phyloP scores from a whole-genome alignment of 306 rosid species.

The Trifolium subterraneum region DNA sequence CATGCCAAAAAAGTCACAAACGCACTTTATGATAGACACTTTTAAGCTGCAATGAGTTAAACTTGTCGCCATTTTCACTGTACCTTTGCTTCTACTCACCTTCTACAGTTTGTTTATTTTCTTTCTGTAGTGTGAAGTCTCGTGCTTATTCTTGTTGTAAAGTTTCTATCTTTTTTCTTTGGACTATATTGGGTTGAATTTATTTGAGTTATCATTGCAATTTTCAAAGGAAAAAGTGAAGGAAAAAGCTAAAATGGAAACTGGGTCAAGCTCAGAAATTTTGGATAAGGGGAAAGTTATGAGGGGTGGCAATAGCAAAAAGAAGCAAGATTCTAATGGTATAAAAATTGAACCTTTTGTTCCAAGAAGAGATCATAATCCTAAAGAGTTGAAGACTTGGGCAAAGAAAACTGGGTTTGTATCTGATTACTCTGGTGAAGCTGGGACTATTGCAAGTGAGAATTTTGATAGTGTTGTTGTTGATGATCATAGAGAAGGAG shows the following conservation, averaged over 20 bases:
- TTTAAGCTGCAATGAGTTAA: constrained; percentile 45
- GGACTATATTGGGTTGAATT: constrained; percentile 26
- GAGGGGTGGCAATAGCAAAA: constrained; percentile 38
- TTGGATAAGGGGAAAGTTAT: constrained; percentile 37
- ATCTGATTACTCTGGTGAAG: constrained; percentile 74
- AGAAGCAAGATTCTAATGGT: constrained; percentile 45
- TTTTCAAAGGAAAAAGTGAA: neutral
- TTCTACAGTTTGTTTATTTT: neutral
- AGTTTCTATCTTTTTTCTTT: constrained; percentile 38
- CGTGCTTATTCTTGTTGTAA: constrained; percentile 33
- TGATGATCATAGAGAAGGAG: constrained; percentile 53
- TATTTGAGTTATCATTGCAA: constrained; percentile 22
- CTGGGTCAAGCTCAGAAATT: constrained; percentile 55
- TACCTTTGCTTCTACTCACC: constrained; percentile 60
- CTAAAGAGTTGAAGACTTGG: constrained; percentile 82
- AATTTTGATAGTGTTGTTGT: constrained; percentile 48
- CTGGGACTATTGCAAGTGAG: constrained; percentile 61
- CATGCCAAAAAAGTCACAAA: constrained; percentile 35
- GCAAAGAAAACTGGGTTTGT: constrained; percentile 93
- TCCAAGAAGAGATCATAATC: constrained; percentile 69
- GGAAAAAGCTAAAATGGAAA: constrained; percentile 49
- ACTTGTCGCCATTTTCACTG: constrained; percentile 36
- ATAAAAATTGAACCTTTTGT: constrained; percentile 65
- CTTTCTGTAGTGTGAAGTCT: constrained; percentile 29
- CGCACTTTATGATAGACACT: constrained; percentile 42